Evolutionary conservation across 305 asterid genomes (phyloP).

Genomic region (Petunia hybrid): DNA sequence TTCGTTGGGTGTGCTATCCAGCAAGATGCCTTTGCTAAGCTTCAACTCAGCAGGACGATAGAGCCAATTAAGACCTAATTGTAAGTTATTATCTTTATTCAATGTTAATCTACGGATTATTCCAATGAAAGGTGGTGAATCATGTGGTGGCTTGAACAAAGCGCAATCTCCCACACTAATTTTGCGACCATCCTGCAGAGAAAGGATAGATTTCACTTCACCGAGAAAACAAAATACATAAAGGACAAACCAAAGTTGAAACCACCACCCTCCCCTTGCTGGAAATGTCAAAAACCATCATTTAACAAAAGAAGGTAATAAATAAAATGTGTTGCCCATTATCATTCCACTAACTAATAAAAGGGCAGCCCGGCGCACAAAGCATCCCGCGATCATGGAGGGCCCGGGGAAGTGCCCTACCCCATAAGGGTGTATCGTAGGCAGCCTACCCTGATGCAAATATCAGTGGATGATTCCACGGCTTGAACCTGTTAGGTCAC

Average conservation of each 20-base stretch:
- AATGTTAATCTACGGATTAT: conserved; percentile 64
- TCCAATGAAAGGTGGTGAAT: conserved; percentile 85
- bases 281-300: not conserved
- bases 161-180: conserved; percentile 89
- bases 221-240: not conserved
- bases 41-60: conserved; percentile 88
- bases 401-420: no score
- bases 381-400: no score
- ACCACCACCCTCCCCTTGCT: not conserved
- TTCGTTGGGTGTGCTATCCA: conserved; percentile 81
- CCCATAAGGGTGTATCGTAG: no score
- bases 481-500: no score
- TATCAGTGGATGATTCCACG: no score
- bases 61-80: conserved; percentile 84
- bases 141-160: conserved; percentile 79
- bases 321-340: not conserved
- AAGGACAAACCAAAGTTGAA: not conserved
- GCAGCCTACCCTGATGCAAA: no score
- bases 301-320: not conserved
- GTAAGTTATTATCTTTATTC: conserved; percentile 58
- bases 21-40: conserved; percentile 73
- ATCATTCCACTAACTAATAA: no score
- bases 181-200: conserved; percentile 82
- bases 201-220: conserved; percentile 24
- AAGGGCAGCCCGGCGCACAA: no score